A percentile compares a stretch with the other conserved stretches of the same genome.
Conservation (phyloP, 2,329 filamentous ascomycete genomes). For the Aspergillus fumigatiaffinis region DNA sequence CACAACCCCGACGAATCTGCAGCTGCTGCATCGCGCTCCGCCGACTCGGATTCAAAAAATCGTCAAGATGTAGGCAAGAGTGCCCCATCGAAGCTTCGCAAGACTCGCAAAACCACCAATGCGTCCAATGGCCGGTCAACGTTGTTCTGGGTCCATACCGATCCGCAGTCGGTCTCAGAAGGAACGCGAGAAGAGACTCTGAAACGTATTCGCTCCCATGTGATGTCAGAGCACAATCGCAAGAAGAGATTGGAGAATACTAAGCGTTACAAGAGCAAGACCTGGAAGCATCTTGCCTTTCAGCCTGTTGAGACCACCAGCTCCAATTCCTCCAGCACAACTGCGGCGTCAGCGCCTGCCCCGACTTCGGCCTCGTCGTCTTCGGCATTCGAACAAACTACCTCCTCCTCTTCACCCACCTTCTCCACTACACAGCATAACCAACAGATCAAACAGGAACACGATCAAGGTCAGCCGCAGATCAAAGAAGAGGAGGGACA, state of each 20-base stretch:
- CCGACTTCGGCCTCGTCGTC: not conserved
- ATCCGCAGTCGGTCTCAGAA: conserved; percentile 33
- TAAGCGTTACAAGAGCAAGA: conserved; percentile 36
- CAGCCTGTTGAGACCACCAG: conserved; percentile 26
- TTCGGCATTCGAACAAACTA: conserved; percentile 1
- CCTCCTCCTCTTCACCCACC: not conserved
- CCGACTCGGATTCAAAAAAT: conserved; percentile 1
- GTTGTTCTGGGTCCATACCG: conserved; percentile 39
- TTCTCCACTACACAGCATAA: conserved; percentile 1
- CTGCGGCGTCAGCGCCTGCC: conserved; percentile 1
- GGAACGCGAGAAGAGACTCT: conserved; percentile 37
- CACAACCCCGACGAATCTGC: conserved; percentile 1
- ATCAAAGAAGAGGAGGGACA: conserved; percentile 12
- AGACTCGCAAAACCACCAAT: conserved; percentile 31
- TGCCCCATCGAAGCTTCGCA: conserved; percentile 29
- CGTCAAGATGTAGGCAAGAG: conserved; percentile 15
- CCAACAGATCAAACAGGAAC: conserved; percentile 7
- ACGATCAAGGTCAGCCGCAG: conserved; percentile 5
- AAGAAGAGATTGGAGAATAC: conserved; percentile 39
- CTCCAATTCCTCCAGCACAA: conserved; percentile 10
- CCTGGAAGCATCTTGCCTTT: conserved; percentile 36
- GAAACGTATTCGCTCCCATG: conserved; percentile 41
- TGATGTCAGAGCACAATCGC: conserved; percentile 42
- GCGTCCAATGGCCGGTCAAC: conserved; percentile 29
- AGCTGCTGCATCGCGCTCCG: not conserved